Percentiles rank a stretch among this genome's conserved stretches.
Evolutionary conservation across 1,139 yeast genomes (phyloP).

Genomic region (Kodamaea suecica): DNA sequence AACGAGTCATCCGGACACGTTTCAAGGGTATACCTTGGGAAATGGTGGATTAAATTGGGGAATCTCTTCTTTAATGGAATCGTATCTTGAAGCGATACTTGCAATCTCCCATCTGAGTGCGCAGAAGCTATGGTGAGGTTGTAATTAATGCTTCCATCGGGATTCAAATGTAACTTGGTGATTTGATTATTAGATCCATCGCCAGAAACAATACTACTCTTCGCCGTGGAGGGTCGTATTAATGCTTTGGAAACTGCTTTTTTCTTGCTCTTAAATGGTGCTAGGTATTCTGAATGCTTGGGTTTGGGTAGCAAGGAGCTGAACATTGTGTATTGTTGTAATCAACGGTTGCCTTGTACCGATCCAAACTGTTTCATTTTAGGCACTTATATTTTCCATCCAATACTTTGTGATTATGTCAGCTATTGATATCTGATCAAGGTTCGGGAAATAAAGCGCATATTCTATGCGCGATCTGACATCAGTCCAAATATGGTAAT

Average conservation of each 20-base stretch:
- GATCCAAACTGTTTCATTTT: no score
- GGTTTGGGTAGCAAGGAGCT: constrained; percentile 35
- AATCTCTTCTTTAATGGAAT: constrained; percentile 39
- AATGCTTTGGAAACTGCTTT: not conserved
- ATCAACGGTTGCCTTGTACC: no score
- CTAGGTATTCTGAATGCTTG: constrained; percentile 20
- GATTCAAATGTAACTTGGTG: constrained; percentile 22
- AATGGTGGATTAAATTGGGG: constrained; percentile 41
- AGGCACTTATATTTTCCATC: no score
- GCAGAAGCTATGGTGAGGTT: constrained; percentile 25
- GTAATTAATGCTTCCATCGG: constrained; percentile 31
- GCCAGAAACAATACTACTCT: not conserved
- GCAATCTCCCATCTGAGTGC: constrained; percentile 16
- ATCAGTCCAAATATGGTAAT: no score
- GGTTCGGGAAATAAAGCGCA: no score
- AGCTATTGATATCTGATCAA: no score
- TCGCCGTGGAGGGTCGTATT: not conserved
- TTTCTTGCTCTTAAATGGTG: constrained; percentile 1
- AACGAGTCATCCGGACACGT: constrained; percentile 23
- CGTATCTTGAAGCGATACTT: constrained; percentile 37
- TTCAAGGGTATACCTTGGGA: constrained; percentile 32
- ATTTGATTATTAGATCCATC: constrained; percentile 2
- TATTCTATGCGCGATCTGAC: no score
- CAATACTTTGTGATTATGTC: no score
- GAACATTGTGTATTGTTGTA: constrained; percentile 29